Conservation (phyloP, 257 asterid species). For the Leptodermis oblonga region DNA sequence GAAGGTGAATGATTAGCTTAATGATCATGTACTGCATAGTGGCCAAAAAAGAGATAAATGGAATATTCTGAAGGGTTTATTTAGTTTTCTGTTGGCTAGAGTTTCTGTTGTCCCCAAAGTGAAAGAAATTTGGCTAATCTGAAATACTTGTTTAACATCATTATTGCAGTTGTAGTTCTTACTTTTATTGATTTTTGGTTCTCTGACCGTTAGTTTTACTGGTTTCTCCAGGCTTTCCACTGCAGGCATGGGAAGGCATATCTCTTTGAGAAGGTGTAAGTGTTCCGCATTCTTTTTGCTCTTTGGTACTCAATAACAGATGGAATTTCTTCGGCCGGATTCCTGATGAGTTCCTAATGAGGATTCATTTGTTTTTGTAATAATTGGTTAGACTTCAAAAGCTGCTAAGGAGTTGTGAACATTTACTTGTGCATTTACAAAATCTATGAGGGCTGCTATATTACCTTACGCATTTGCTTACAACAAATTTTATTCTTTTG, state of each 20-base stretch:
- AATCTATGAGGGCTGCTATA: not conserved
- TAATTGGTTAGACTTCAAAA: not conserved
- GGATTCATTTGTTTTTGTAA: not conserved
- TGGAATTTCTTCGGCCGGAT: not conserved
- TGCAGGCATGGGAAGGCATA: slow-evolving; percentile 77
- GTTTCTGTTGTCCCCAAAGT: not conserved
- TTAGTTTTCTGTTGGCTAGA: not conserved
- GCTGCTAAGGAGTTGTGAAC: not conserved
- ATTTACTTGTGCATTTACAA: not conserved
- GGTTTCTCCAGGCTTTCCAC: slow-evolving; percentile 58
- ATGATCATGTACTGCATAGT: not conserved
- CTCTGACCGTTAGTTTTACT: slow-evolving; percentile 30
- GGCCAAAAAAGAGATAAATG: not conserved
- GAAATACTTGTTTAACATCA: not conserved
- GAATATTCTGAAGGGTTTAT: not conserved
- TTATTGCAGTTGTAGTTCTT: not conserved
- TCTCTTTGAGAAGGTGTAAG: slow-evolving; percentile 73
- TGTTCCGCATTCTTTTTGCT: slow-evolving; percentile 10
- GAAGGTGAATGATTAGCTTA: not conserved
- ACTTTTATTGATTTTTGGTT: slow-evolving; percentile 8
- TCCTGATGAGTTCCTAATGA: not conserved
- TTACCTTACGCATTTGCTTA: not conserved
- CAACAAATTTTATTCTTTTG: not conserved
- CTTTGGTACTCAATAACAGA: not conserved
- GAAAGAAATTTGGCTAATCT: not conserved